Conservation (phyloP, 2,329 filamentous ascomycete species). For the Penicillium concentricum region DNA sequence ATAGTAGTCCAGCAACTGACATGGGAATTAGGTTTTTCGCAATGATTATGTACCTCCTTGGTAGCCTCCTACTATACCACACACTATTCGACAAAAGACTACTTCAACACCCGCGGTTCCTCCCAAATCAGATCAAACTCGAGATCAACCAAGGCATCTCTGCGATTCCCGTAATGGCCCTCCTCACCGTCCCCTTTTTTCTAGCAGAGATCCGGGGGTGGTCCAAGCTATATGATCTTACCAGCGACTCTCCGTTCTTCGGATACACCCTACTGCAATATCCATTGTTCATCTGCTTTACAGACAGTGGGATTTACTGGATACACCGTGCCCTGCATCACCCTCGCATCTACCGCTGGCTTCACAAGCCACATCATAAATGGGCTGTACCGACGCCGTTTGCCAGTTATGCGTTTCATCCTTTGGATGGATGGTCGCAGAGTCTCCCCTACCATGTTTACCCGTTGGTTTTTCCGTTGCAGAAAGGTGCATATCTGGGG, state of each 20-base stretch:
- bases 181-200: slow-evolving; percentile 79
- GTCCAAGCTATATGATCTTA: slow-evolving; percentile 78
- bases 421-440: slow-evolving; percentile 84
- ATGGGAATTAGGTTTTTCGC: slow-evolving; percentile 71
- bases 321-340: slow-evolving; percentile 84
- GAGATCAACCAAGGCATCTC: slow-evolving; percentile 77
- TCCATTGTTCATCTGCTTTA: slow-evolving; percentile 81
- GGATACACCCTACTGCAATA: slow-evolving; percentile 82
- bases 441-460: slow-evolving; percentile 89
- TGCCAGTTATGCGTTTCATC: slow-evolving; percentile 91
- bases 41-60: slow-evolving; percentile 75
- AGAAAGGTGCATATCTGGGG: slow-evolving; percentile 81
- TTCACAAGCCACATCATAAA: slow-evolving; percentile 98
- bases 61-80: slow-evolving; percentile 76
- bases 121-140: slow-evolving; percentile 83
- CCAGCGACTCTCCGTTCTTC: slow-evolving; percentile 67
- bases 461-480: slow-evolving; percentile 85
- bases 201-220: slow-evolving; percentile 78
- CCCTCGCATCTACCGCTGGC: slow-evolving; percentile 73
- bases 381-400: slow-evolving; percentile 98
- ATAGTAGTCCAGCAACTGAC: background rate
- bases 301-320: slow-evolving; percentile 85
- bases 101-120: slow-evolving; percentile 83
- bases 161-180: slow-evolving; percentile 76
- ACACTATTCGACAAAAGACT: slow-evolving; percentile 90